phyloP scores from a whole-genome alignment of 2,329 filamentous ascomycete genomes.

The Gaeumannomyces tritici region DNA sequence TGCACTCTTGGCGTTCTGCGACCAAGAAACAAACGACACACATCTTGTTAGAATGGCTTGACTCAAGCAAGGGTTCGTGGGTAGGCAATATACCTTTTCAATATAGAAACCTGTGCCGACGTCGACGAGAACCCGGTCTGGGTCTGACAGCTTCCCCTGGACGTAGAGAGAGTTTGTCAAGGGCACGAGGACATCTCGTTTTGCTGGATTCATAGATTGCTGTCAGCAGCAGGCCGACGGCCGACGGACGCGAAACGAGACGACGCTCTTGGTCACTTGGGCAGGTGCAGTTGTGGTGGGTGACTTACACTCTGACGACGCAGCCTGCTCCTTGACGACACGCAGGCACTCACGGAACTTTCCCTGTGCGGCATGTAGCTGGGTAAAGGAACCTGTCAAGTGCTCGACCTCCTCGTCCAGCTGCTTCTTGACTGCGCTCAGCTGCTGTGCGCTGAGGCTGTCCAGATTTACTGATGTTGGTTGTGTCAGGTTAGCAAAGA shows the following conservation, averaged over 20 bases:
- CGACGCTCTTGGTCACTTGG: not conserved
- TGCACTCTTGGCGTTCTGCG: conserved; percentile 41
- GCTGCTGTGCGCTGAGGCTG: conserved; percentile 72
- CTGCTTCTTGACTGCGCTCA: conserved; percentile 88
- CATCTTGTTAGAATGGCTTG: not conserved
- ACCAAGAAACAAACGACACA: not conserved
- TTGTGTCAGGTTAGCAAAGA: not conserved
- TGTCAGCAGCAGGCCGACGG: not conserved
- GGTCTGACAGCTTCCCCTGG: conserved; percentile 40
- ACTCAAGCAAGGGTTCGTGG: not conserved
- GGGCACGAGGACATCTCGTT: conserved; percentile 71
- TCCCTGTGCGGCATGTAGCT: conserved; percentile 78
- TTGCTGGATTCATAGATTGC: conserved; percentile 13
- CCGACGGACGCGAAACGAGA: not conserved
- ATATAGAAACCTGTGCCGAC: conserved; percentile 91
- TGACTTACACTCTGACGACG: not conserved
- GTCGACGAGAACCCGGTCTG: conserved; percentile 42
- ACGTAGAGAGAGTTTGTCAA: conserved; percentile 94
- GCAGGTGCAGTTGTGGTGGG: too few relatives aligned
- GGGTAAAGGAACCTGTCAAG: conserved; percentile 79
- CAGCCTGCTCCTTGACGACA: conserved; percentile 47
- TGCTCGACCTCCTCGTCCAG: conserved; percentile 95
- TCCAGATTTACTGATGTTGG: conserved; percentile 49
- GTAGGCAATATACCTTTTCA: conserved; percentile 59
- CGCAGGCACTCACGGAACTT: conserved; percentile 86